Percentiles rank a stretch among this genome's conserved stretches.
phyloP scores from a whole-genome alignment of 2,329 filamentous ascomycete species.

The Corynespora cassiicola region DNA sequence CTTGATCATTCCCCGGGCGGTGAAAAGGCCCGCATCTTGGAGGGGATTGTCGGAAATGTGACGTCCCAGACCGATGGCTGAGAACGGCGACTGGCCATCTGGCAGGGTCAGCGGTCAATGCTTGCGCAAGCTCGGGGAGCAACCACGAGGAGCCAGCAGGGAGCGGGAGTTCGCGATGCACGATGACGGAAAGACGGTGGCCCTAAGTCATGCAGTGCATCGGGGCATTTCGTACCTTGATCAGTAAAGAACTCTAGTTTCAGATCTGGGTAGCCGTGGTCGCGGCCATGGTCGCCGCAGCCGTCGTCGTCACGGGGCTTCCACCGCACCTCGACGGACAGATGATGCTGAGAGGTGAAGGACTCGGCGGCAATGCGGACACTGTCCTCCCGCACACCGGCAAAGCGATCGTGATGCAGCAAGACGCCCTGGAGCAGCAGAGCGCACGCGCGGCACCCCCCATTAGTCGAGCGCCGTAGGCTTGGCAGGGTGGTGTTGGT shows the following conservation, averaged over 20 bases:
- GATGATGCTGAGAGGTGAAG: constrained; percentile 36
- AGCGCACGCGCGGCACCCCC: constrained; percentile 38
- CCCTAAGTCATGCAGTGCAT: no score
- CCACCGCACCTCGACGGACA: constrained; percentile 44
- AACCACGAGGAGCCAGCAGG: no score
- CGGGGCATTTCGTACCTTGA: constrained; percentile 35
- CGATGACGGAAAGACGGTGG: no score
- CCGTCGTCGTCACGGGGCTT: constrained; percentile 20
- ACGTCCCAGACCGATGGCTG: constrained; percentile 41
- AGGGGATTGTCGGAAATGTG: constrained; percentile 36
- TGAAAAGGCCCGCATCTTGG: constrained; percentile 33
- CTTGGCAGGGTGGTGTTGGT: constrained; percentile 36
- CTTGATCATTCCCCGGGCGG: constrained; percentile 33
- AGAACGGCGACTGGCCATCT: constrained; percentile 43
- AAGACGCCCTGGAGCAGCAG: constrained; percentile 41
- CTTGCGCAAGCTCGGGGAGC: constrained; percentile 3
- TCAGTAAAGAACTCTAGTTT: constrained; percentile 46
- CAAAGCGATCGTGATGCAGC: constrained; percentile 38
- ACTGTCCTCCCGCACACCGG: constrained; percentile 26
- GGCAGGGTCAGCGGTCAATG: constrained; percentile 20
- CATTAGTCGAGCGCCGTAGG: constrained; percentile 33
- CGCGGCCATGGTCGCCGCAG: constrained; percentile 26
- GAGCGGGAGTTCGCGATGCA: no score
- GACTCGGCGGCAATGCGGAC: constrained; percentile 37
- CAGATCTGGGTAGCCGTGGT: constrained; percentile 37